Conservation (phyloP, 1,284 basidiomycete genomes). For the Ceratobasidium sp. region DNA sequence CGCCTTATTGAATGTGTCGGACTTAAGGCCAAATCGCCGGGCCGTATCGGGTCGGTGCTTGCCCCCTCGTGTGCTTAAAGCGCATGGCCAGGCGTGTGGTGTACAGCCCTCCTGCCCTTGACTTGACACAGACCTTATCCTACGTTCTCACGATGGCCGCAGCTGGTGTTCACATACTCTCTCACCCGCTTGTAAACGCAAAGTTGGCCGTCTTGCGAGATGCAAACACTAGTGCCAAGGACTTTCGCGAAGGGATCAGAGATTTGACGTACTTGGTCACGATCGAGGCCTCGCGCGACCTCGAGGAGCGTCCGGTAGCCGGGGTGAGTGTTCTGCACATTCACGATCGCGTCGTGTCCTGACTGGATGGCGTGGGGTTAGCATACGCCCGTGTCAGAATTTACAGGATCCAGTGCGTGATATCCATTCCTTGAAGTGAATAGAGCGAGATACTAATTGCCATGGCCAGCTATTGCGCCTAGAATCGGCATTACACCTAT, state of each 20-base stretch:
- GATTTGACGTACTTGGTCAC: constrained; percentile 76
- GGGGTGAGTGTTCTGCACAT: constrained; percentile 56
- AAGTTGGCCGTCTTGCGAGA: constrained; percentile 75
- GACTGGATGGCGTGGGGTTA: constrained; percentile 43
- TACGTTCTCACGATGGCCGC: neutral
- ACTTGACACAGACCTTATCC: neutral
- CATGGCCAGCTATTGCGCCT: constrained; percentile 65
- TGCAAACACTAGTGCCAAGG: constrained; percentile 67
- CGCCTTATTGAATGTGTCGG: constrained; percentile 9
- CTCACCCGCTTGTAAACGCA: constrained; percentile 76
- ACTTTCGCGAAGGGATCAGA: constrained; percentile 79
- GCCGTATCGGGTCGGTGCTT: constrained; percentile 15
- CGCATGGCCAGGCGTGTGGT: neutral
- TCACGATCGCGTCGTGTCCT: neutral
- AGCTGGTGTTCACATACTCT: constrained; percentile 60
- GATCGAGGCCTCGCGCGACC: constrained; percentile 72
- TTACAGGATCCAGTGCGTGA: constrained; percentile 57
- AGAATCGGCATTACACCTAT: constrained; percentile 89
- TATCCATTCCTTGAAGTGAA: neutral
- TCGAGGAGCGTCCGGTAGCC: constrained; percentile 66
- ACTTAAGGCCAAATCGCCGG: constrained; percentile 32
- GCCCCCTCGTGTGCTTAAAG: constrained; percentile 9
- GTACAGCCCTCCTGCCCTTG: constrained; percentile 19
- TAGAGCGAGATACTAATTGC: neutral
- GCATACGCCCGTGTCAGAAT: constrained; percentile 68